Conservation (phyloP, 2,329 filamentous ascomycete genomes). For the Gliomastix tumulicola region DNA sequence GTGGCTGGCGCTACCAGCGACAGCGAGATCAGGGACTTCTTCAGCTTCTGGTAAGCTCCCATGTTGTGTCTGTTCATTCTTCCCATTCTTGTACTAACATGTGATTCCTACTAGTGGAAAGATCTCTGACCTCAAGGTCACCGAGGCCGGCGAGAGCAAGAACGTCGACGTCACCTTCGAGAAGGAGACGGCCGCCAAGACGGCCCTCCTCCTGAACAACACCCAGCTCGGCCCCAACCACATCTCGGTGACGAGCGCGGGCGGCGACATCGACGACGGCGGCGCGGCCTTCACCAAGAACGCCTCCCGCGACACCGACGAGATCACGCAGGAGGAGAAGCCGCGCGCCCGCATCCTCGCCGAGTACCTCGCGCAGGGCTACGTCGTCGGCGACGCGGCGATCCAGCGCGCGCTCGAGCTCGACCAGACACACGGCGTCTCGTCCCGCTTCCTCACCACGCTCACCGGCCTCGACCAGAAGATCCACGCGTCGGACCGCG, state of each 20-base stretch:
- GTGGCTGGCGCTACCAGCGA: constrained; percentile 78
- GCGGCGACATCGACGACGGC: constrained; percentile 60
- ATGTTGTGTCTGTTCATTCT: neutral
- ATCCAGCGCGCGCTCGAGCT: constrained; percentile 80
- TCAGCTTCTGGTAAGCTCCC: constrained; percentile 76
- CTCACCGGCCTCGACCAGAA: constrained; percentile 74
- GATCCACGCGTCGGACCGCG: constrained; percentile 82
- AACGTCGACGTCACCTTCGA: constrained; percentile 92
- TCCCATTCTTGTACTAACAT: neutral
- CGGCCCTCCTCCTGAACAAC: constrained; percentile 92
- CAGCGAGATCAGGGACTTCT: constrained; percentile 92
- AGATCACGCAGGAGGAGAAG: constrained; percentile 94
- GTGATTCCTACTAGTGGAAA: constrained; percentile 61
- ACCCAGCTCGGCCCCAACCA: constrained; percentile 86
- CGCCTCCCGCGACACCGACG: constrained; percentile 52
- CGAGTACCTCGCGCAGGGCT: constrained; percentile 94
- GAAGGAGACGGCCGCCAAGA: constrained; percentile 94
- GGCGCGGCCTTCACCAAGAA: constrained; percentile 46
- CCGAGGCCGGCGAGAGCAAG: constrained; percentile 61
- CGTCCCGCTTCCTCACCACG: constrained; percentile 68
- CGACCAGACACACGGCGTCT: constrained; percentile 85
- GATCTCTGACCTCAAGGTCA: constrained; percentile 77
- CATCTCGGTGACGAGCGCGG: constrained; percentile 65
- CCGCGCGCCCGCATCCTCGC: constrained; percentile 87
- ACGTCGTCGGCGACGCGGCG: constrained; percentile 68